A percentile compares a stretch with the other conserved stretches of the same genome.
These are phyloP conservation scores for Blastobotrys niveus DNA, from an alignment of 1,139 yeast species.

Conservation along the genomic window DNA sequence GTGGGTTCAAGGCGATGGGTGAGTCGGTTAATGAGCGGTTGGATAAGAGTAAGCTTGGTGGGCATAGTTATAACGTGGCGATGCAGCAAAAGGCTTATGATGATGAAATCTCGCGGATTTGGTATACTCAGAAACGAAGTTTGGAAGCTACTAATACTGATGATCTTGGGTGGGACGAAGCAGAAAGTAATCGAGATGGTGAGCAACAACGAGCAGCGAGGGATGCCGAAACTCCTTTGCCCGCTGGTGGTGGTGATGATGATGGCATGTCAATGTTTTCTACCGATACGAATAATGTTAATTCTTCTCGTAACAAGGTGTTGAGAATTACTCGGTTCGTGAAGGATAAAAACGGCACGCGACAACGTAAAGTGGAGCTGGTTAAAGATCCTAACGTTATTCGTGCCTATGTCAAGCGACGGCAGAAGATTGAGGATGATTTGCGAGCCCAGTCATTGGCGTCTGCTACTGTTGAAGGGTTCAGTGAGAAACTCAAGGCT, in stretches of 20 bases:
- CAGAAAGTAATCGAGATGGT: slow-evolving; percentile 41
- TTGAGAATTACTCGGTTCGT: slow-evolving; percentile 73
- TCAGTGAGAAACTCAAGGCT: slow-evolving; percentile 41
- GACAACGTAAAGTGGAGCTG: slow-evolving; percentile 74
- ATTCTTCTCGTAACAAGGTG: slow-evolving; percentile 36
- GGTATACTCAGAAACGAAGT: slow-evolving; percentile 79
- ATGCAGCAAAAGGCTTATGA: slow-evolving; percentile 90
- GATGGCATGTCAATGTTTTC: slow-evolving; percentile 37
- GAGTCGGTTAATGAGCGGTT: slow-evolving; percentile 41
- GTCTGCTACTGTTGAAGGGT: slow-evolving; percentile 6
- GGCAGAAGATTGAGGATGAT: slow-evolving; percentile 69
- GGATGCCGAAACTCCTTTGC: slow-evolving; percentile 9
- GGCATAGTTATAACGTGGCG: slow-evolving; percentile 73
- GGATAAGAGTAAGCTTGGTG: slow-evolving; percentile 45
- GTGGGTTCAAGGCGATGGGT: slow-evolving; percentile 72
- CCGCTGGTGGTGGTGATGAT: slow-evolving; percentile 32
- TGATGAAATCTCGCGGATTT: slow-evolving; percentile 79
- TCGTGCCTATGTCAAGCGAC: slow-evolving; percentile 73
- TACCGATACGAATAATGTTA: slow-evolving; percentile 24
- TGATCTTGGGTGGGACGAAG: slow-evolving; percentile 33
- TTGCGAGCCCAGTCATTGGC: slow-evolving; percentile 40
- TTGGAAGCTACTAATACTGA: slow-evolving; percentile 42
- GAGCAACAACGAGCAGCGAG: slow-evolving; percentile 20
- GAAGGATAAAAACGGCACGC: slow-evolving; percentile 77
- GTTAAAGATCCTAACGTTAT: slow-evolving; percentile 82